Conservation (phyloP, 2,329 filamentous ascomycete genomes). For the Penicillium sp. region DNA sequence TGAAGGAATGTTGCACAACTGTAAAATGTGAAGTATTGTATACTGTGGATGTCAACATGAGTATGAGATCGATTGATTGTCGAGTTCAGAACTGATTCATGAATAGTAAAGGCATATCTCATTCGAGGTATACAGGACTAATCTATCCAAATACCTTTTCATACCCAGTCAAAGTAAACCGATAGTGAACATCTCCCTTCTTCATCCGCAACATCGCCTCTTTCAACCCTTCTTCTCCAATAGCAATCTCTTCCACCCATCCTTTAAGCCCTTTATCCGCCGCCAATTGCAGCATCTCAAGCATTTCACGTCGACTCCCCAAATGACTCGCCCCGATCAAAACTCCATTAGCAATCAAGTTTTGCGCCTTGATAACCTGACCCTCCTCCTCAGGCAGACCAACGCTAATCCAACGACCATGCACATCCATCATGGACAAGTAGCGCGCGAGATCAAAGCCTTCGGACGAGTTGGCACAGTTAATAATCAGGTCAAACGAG, state of each 20-base stretch:
- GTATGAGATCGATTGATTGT: too few relatives aligned
- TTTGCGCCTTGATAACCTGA: conserved; percentile 64
- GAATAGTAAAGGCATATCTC: background rate
- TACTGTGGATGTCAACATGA: too few relatives aligned
- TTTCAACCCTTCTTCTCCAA: conserved; percentile 63
- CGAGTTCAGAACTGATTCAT: too few relatives aligned
- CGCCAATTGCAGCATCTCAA: conserved; percentile 66
- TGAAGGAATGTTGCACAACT: background rate
- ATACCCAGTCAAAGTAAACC: conserved; percentile 58
- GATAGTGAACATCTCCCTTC: conserved; percentile 65
- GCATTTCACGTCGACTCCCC: conserved; percentile 62
- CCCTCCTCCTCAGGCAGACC: conserved; percentile 73
- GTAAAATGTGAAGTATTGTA: too few relatives aligned
- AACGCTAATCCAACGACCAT: conserved; percentile 73
- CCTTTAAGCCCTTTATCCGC: conserved; percentile 63
- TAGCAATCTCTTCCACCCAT: conserved; percentile 65
- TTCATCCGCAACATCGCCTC: conserved; percentile 65
- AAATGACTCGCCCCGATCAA: conserved; percentile 66
- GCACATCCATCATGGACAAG: conserved; percentile 72
- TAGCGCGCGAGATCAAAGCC: conserved; percentile 58
- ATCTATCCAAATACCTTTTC: conserved; percentile 32
- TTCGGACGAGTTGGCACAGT: conserved; percentile 71
- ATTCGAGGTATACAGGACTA: background rate
- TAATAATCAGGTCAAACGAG: conserved; percentile 61
- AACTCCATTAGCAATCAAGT: conserved; percentile 66